These are phyloP conservation scores for Fomitopsis schrenkii DNA, from an alignment of 1,284 basidiomycete species.

Conservation along the genomic window DNA sequence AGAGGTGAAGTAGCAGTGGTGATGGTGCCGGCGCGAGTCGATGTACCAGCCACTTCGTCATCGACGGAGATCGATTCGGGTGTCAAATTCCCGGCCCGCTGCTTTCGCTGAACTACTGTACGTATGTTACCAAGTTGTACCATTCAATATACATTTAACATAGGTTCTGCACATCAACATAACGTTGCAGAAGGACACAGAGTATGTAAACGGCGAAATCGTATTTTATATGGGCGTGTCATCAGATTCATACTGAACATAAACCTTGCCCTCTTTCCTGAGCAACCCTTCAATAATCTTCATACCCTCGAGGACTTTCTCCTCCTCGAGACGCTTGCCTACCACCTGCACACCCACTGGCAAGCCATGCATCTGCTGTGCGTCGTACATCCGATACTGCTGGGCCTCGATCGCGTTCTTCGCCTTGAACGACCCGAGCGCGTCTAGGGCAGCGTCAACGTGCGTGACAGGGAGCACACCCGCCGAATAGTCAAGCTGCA, in stretches of 20 bases:
- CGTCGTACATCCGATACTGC: slow-evolving; percentile 48
- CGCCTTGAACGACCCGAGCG: slow-evolving; percentile 35
- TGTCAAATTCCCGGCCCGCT: background rate
- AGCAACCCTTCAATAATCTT: slow-evolving; percentile 31
- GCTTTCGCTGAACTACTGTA: background rate
- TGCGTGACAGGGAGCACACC: slow-evolving; percentile 71
- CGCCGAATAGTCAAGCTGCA: slow-evolving; percentile 64
- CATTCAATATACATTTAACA: too few species aligned
- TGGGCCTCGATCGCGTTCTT: slow-evolving; percentile 24
- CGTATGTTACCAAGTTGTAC: background rate
- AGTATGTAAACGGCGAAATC: too few species aligned
- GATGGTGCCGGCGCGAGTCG: too few species aligned
- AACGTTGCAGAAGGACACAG: too few species aligned
- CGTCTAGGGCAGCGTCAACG: slow-evolving; percentile 57
- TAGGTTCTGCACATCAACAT: too few species aligned
- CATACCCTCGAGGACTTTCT: slow-evolving; percentile 51
- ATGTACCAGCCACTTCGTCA: too few species aligned
- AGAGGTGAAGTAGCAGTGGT: too few species aligned
- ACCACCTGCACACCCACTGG: slow-evolving; percentile 67
- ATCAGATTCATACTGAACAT: slow-evolving; percentile 17
- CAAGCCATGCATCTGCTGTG: slow-evolving; percentile 59
- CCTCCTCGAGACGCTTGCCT: slow-evolving; percentile 56
- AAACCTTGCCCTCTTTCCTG: slow-evolving; percentile 20
- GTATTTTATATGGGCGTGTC: background rate
- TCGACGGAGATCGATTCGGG: background rate